Conservation (phyloP, 257 asterid genomes). For the Gynochthodes officinalis region DNA sequence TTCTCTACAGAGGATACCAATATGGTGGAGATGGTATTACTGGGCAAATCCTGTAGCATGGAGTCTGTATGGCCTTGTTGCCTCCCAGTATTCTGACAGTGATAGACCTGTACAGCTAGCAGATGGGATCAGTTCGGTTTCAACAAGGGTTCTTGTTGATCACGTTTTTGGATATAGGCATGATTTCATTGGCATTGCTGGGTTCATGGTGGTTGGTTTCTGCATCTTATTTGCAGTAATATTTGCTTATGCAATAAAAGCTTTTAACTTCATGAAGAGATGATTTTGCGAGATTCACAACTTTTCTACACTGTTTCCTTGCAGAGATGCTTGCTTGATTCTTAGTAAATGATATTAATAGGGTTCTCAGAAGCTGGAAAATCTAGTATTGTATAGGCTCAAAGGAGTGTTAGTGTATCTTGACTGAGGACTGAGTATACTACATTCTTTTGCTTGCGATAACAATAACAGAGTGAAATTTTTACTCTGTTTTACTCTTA, state of each 20-base stretch:
- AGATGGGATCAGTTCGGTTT: conserved; percentile 48
- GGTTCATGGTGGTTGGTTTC: conserved; percentile 73
- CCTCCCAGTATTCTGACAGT: conserved; percentile 70
- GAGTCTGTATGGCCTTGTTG: conserved; percentile 84
- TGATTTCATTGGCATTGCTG: conserved; percentile 63
- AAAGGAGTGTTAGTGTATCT: conserved; percentile 1
- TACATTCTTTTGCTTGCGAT: conserved; percentile 11
- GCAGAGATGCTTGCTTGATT: conserved; percentile 7
- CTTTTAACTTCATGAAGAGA: conserved; percentile 85
- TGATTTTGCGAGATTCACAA: conserved; percentile 21
- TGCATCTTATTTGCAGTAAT: conserved; percentile 66
- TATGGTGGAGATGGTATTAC: conserved; percentile 98
- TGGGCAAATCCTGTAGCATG: conserved; percentile 98
- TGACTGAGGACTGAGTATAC: background rate
- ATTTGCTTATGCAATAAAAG: conserved; percentile 73
- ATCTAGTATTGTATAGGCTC: conserved; percentile 17
- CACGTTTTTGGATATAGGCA: conserved; percentile 75
- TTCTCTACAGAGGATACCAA: conserved; percentile 66
- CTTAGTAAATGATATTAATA: background rate
- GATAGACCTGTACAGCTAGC: conserved; percentile 52
- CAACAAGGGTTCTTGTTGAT: conserved; percentile 44
- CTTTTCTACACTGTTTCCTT: background rate
- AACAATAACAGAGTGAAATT: conserved; percentile 1
- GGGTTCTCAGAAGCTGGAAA: background rate
- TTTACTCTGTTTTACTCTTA: background rate